Conservation (phyloP, 805 yeast species). For the Candida hispaniensis region DNA sequence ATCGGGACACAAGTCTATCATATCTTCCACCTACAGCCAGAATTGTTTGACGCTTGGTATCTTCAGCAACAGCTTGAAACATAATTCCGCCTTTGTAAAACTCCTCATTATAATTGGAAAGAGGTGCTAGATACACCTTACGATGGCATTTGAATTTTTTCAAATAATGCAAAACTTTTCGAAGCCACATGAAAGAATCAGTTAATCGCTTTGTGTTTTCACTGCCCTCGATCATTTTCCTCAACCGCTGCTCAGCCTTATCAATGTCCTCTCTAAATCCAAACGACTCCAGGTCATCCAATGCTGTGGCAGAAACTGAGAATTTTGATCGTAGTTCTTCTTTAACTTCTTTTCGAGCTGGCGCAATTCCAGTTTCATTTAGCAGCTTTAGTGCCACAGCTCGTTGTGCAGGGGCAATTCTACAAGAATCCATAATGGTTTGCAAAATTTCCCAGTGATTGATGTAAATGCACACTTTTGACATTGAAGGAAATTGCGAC, state of each 20-base stretch:
- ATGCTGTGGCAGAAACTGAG: conserved; percentile 67
- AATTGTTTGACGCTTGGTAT: conserved; percentile 30
- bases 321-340: conserved; percentile 50
- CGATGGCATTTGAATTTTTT: conserved; percentile 49
- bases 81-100: conserved; percentile 74
- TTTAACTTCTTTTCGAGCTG: conserved; percentile 48
- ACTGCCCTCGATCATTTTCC: conserved; percentile 63
- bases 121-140: conserved; percentile 58
- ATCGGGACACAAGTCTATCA: conserved; percentile 56
- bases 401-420: conserved; percentile 64
- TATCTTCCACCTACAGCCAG: conserved; percentile 93
- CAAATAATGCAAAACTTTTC: conserved; percentile 44
- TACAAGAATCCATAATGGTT: conserved; percentile 68
- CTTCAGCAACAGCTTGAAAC: conserved; percentile 76
- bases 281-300: conserved; percentile 71
- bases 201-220: conserved; percentile 53
- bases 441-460: conserved; percentile 78
- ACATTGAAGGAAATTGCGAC: conserved; percentile 54
- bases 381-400: conserved; percentile 56
- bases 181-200: conserved; percentile 49
- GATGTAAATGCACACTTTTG: conserved; percentile 48
- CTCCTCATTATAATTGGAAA: conserved; percentile 69
- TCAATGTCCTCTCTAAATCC: conserved; percentile 64
- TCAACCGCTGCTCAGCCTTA: conserved; percentile 49
- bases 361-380: conserved; percentile 67